Evolutionary conservation across 768 basidiomycete species (phyloP).

Genomic region (Psilocybe azurescens): DNA sequence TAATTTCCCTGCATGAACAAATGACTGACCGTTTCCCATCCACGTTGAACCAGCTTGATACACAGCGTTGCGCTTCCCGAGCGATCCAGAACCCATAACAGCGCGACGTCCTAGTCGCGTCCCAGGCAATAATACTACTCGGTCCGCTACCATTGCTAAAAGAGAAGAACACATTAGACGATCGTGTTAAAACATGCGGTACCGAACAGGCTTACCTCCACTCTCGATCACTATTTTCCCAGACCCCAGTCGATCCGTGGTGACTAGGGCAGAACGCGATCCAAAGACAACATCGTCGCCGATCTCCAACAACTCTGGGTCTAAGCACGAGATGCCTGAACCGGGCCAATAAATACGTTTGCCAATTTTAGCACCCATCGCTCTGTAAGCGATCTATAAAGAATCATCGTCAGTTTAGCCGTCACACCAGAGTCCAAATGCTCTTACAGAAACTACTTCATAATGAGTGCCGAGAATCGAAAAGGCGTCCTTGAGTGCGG

Average conservation of each 20-base stretch:
- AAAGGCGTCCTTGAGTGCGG: slow-evolving; percentile 40
- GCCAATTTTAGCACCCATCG: slow-evolving; percentile 57
- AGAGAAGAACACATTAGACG: slow-evolving; percentile 2
- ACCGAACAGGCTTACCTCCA: slow-evolving; percentile 33
- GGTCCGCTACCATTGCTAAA: slow-evolving; percentile 55
- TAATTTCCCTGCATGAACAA: neutral
- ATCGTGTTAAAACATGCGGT: neutral
- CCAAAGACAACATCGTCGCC: slow-evolving; percentile 57
- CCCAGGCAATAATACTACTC: slow-evolving; percentile 50
- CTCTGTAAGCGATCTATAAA: slow-evolving; percentile 41
- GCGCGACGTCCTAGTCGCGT: slow-evolving; percentile 42
- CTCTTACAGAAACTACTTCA: slow-evolving; percentile 47
- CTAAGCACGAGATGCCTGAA: slow-evolving; percentile 48
- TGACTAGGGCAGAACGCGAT: slow-evolving; percentile 48
- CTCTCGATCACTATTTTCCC: slow-evolving; percentile 43
- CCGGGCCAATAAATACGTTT: slow-evolving; percentile 54
- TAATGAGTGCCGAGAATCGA: slow-evolving; percentile 52
- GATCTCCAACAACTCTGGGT: slow-evolving; percentile 53
- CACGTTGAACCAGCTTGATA: slow-evolving; percentile 51
- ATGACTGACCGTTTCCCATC: slow-evolving; percentile 48
- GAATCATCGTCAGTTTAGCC: slow-evolving; percentile 3
- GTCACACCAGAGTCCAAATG: neutral
- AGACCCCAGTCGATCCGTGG: slow-evolving; percentile 46
- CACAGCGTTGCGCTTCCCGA: slow-evolving; percentile 43
- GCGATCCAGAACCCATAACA: slow-evolving; percentile 54